Evolutionary conservation across 2,329 filamentous ascomycete genomes (phyloP).

Genomic region (Zelopaecilomyces penicillatus): DNA sequence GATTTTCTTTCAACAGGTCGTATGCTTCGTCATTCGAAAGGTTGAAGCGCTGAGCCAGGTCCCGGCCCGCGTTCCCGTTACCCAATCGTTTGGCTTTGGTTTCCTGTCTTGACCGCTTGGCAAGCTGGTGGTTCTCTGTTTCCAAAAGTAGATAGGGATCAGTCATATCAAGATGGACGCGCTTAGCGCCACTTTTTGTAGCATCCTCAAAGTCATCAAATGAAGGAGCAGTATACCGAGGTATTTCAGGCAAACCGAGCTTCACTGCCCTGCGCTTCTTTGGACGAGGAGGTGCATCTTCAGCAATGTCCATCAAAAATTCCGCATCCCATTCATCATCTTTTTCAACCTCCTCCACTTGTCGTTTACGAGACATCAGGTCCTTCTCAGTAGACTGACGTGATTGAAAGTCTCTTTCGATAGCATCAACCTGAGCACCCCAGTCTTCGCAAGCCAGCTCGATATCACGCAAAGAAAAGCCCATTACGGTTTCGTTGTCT

Average conservation of each 20-base stretch:
- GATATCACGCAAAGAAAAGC: slow-evolving; percentile 71
- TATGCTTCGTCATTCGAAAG: slow-evolving; percentile 95
- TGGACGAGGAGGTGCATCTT: slow-evolving; percentile 38
- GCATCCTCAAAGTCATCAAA: slow-evolving; percentile 74
- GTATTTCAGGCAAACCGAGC: slow-evolving; percentile 49
- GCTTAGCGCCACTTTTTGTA: slow-evolving; percentile 65
- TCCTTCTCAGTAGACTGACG: slow-evolving; percentile 24
- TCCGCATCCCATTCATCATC: slow-evolving; percentile 58
- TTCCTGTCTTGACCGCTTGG: slow-evolving; percentile 50
- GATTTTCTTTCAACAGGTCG: slow-evolving; percentile 91
- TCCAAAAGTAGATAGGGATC: slow-evolving; percentile 83
- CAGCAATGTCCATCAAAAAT: slow-evolving; percentile 42
- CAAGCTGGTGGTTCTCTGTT: slow-evolving; percentile 55
- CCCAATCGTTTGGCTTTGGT: slow-evolving; percentile 57
- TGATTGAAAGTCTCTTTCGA: slow-evolving; percentile 29
- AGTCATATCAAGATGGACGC: slow-evolving; percentile 75
- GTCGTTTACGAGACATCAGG: slow-evolving; percentile 21
- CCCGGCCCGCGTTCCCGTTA: slow-evolving; percentile 60
- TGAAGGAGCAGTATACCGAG: slow-evolving; percentile 55
- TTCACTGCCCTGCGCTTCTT: slow-evolving; percentile 62
- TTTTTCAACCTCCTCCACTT: slow-evolving; percentile 29
- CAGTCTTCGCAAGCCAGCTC: slow-evolving; percentile 82
- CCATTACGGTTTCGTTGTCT: slow-evolving; percentile 60
- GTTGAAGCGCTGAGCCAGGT: slow-evolving; percentile 79
- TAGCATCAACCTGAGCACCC: slow-evolving; percentile 53